Base-by-base conservation (phyloP, 306 rosid genomes). In the Cucumis hystrix region DNA sequence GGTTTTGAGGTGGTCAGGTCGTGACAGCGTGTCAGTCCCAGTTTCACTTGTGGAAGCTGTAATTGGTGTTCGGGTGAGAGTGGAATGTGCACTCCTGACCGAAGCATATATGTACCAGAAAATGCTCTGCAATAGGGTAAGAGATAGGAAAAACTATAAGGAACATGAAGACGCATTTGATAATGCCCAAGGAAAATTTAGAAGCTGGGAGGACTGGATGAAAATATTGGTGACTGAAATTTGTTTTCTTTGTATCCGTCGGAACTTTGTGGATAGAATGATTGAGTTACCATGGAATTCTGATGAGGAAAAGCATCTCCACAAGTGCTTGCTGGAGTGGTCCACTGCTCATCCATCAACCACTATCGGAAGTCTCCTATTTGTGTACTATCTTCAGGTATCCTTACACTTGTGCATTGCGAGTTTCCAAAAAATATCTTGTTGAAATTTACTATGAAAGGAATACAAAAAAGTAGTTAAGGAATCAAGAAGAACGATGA, bases 81-180 rank as follows among this genome's bases (percentile, higher is more conserved):
- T 96, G 81, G 97, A 96, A 87, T 91, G 96, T 88, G 99, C 96
- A 66, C 98, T 91, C 82, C 84, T 96, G 79, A 96, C 98, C 45
- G 98, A 96, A 84, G 96, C 98, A 69, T 96, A 89, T 84, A 85
- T 89, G 83, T 93, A 96, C 81, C 98, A 92, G 91, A 96, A 97
- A 82, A 78, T 82, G 88, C 82, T 96, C 73, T 89, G 90, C 85
- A 82, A 81, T 76, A 84, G 86, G 83, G 85, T 88, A 60, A 92
- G 83, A 87, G 96, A 87, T 59, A 89, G 86, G 43, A 89, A 81
- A 72, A 85, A 78, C 79, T 82, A 76, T 78, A 87, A 87, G 47
- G 86, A 82, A 54, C 78, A 87, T 62, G 84, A 79, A 71, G 82
- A 77, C 71, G 77, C 81, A 25, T 69, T 81, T 51, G 89, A 79